These are phyloP conservation scores for Sclerotinia sclerotiorum DNA, from an alignment of 2,329 filamentous ascomycete species.

Conservation along the genomic window DNA sequence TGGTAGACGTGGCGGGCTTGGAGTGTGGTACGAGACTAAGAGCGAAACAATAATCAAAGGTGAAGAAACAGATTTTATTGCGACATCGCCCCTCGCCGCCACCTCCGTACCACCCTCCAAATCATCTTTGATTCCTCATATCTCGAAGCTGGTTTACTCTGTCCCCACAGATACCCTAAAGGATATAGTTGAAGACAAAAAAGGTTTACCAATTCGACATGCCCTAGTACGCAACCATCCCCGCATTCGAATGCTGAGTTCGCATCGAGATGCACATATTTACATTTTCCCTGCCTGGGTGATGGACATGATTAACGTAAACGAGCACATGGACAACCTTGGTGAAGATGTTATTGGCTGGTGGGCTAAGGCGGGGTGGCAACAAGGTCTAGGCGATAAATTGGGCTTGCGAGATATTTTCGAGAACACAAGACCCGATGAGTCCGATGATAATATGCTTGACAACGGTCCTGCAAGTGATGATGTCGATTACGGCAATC, in stretches of 20 bases:
- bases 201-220: conserved; percentile 71
- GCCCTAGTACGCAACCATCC: conserved; percentile 73
- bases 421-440: conserved; percentile 45
- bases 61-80: conserved; percentile 91
- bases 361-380: conserved; percentile 96
- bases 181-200: conserved; percentile 75
- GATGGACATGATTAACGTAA: conserved; percentile 75
- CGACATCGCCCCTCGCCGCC: conserved; percentile 65
- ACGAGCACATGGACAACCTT: conserved; percentile 82
- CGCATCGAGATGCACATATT: conserved; percentile 86
- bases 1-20: conserved; percentile 73
- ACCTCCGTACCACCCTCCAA: conserved; percentile 58
- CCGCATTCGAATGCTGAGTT: conserved; percentile 75
- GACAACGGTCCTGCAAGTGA: conserved; percentile 36
- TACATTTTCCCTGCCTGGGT: conserved; percentile 95
- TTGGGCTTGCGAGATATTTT: conserved; percentile 70
- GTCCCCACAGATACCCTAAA: conserved; percentile 88
- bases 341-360: conserved; percentile 90
- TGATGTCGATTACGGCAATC: conserved; percentile 35
- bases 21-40: conserved; percentile 90
- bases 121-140: conserved; percentile 63
- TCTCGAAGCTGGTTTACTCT: conserved; percentile 80
- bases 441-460: conserved; percentile 41
- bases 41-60: conserved; percentile 75
- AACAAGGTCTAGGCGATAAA: conserved; percentile 75